Evolutionary conservation across 257 asterid genomes (phyloP).

Genomic region (Rehmannia glutinosa): DNA sequence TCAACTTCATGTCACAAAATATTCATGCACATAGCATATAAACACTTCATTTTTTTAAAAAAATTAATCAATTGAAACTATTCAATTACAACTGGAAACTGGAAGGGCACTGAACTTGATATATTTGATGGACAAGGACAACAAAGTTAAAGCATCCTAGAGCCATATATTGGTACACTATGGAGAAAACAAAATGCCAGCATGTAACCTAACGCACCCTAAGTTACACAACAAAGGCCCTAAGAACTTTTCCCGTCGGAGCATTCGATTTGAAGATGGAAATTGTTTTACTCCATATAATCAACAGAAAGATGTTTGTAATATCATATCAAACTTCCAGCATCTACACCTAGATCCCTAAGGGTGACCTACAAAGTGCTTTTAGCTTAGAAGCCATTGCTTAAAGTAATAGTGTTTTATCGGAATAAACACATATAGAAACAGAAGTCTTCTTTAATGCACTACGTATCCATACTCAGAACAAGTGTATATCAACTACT

Average conservation of each 20-base stretch:
- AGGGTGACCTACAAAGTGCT: background rate
- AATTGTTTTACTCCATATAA: background rate
- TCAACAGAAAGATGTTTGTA: background rate
- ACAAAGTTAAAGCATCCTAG: too few relatives aligned
- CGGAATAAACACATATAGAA: background rate
- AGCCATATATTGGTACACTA: too few relatives aligned
- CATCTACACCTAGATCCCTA: background rate
- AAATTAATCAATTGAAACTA: too few relatives aligned
- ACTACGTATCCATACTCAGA: background rate
- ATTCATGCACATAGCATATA: too few relatives aligned
- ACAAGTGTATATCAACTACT: background rate
- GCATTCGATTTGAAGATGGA: too few relatives aligned
- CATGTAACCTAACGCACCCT: too few relatives aligned
- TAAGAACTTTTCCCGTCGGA: too few relatives aligned
- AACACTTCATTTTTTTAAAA: too few relatives aligned
- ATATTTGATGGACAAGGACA: background rate
- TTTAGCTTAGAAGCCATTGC: too few relatives aligned
- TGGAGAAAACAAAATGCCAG: background rate
- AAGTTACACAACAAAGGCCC: background rate
- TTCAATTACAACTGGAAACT: too few relatives aligned
- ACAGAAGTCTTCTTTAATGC: background rate
- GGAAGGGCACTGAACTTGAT: background rate
- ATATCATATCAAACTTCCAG: background rate
- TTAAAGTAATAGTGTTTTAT: too few relatives aligned
- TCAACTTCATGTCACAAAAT: background rate